These are phyloP conservation scores for Trypanosoma platydactyli DNA, from an alignment of 208 protist species.

Conservation along the genomic window DNA sequence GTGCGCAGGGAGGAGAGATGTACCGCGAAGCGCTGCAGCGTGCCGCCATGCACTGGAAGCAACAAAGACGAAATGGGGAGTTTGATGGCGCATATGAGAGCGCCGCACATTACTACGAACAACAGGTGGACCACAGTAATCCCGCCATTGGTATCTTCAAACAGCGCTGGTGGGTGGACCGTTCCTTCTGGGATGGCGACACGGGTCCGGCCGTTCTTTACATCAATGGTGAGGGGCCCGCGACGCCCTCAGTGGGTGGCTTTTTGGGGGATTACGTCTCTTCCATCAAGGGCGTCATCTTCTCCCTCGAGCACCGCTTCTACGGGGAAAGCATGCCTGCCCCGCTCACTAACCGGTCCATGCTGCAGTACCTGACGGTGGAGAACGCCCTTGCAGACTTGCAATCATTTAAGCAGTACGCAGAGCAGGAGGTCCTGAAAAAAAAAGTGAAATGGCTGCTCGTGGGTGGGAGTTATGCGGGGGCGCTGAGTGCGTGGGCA, in stretches of 20 bases:
- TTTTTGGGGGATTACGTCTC: conserved; percentile 31
- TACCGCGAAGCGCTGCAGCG: conserved; percentile 21
- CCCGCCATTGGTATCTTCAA: conserved; percentile 26
- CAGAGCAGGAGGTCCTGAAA: conserved; percentile 18
- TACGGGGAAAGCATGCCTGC: conserved; percentile 53
- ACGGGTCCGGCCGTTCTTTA: conserved; percentile 30
- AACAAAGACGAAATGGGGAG: neutral
- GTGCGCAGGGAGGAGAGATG: conserved; percentile 31
- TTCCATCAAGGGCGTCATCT: conserved; percentile 22
- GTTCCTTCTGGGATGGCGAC: conserved; percentile 9
- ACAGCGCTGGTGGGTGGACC: conserved; percentile 48
- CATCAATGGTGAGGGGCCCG: conserved; percentile 38
- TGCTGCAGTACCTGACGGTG: conserved; percentile 34
- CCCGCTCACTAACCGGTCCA: conserved; percentile 28
- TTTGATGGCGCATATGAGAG: neutral
- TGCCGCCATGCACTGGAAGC: neutral
- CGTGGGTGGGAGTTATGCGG: conserved; percentile 49
- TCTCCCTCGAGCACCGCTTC: conserved; percentile 57
- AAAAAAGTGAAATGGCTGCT: conserved; percentile 36
- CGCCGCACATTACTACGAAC: conserved; percentile 31
- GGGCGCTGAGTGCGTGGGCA: conserved; percentile 45
- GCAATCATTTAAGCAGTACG: conserved; percentile 33
- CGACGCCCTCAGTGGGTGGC: conserved; percentile 21
- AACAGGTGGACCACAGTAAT: conserved; percentile 35
- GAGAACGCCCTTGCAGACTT: conserved; percentile 48